Evolutionary conservation across 768 basidiomycete genomes (phyloP).

Genomic region (Rhizopogon vulgaris): DNA sequence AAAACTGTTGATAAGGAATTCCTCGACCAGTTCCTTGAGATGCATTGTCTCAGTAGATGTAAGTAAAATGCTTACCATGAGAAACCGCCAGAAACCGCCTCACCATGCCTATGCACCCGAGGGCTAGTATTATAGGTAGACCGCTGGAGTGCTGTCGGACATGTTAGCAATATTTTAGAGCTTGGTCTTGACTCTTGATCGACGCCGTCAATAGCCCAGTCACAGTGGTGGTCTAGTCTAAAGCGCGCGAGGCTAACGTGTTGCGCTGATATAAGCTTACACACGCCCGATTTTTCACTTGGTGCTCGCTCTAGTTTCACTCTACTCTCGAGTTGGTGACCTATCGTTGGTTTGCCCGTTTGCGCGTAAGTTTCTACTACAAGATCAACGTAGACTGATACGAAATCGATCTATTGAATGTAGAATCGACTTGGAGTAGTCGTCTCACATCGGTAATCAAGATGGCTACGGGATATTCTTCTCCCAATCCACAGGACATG

Average conservation of each 20-base stretch:
- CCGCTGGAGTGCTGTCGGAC: too few relatives aligned
- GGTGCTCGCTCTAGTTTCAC: constrained; percentile 8
- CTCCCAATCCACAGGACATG: constrained; percentile 24
- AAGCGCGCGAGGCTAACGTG: too few relatives aligned
- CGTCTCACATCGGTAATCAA: constrained; percentile 23
- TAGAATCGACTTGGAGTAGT: constrained; percentile 11
- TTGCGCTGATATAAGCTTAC: constrained; percentile 27
- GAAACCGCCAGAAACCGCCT: background rate
- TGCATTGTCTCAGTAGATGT: background rate
- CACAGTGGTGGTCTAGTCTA: too few relatives aligned
- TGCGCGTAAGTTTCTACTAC: constrained; percentile 14
- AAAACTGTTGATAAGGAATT: background rate
- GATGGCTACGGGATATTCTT: constrained; percentile 32
- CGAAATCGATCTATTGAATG: background rate
- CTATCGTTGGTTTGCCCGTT: constrained; percentile 23
- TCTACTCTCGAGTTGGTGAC: constrained; percentile 20
- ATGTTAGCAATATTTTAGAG: background rate
- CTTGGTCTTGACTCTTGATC: background rate
- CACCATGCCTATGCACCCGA: too few relatives aligned
- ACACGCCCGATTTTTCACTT: constrained; percentile 26
- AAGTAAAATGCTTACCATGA: background rate
- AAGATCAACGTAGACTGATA: background rate
- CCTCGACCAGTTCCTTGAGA: too few relatives aligned
- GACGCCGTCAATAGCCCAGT: background rate
- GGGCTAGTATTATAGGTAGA: too few relatives aligned